Evolutionary conservation across 2,329 filamentous ascomycete species (phyloP).

Genomic region (Conoideocrella luteorostrata): DNA sequence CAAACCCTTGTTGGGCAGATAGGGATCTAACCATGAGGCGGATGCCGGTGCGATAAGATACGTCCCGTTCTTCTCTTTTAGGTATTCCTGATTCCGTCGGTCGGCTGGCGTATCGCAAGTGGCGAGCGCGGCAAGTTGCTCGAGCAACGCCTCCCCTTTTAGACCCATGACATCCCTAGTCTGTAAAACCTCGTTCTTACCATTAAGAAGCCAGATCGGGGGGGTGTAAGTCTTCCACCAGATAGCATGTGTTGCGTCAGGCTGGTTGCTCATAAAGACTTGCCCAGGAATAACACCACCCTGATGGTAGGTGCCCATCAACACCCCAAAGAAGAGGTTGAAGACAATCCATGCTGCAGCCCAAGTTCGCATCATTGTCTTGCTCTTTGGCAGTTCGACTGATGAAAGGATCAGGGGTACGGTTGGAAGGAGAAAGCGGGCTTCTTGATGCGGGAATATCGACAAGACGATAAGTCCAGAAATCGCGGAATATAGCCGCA

Average conservation of each 20-base stretch:
- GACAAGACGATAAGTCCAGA: conserved; percentile 66
- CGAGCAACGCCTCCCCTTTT: conserved; percentile 52
- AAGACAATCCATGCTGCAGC: conserved; percentile 60
- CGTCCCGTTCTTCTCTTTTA: conserved; percentile 56
- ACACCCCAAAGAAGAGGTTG: conserved; percentile 58
- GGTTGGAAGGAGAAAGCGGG: conserved; percentile 69
- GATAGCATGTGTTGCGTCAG: conserved; percentile 61
- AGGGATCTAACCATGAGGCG: conserved; percentile 62
- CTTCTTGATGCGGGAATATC: conserved; percentile 72
- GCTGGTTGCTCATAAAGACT: conserved; percentile 64
- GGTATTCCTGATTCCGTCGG: conserved; percentile 47
- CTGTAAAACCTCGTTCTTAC: conserved; percentile 63
- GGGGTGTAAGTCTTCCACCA: conserved; percentile 89
- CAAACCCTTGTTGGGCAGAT: conserved; percentile 51
- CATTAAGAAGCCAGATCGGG: conserved; percentile 72
- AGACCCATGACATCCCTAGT: conserved; percentile 72
- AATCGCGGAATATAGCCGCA: conserved; percentile 66
- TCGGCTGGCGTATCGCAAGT: conserved; percentile 57
- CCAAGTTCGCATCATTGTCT: conserved; percentile 47
- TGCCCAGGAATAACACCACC: conserved; percentile 72
- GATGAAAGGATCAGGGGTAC: conserved; percentile 73
- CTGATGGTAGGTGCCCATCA: conserved; percentile 81
- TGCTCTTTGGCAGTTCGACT: conserved; percentile 55
- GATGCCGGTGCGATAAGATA: conserved; percentile 70
- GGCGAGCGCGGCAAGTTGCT: conserved; percentile 50